These are phyloP conservation scores for Cordyceps cicadae DNA, from an alignment of 2,329 filamentous ascomycete species.

Conservation along the genomic window DNA sequence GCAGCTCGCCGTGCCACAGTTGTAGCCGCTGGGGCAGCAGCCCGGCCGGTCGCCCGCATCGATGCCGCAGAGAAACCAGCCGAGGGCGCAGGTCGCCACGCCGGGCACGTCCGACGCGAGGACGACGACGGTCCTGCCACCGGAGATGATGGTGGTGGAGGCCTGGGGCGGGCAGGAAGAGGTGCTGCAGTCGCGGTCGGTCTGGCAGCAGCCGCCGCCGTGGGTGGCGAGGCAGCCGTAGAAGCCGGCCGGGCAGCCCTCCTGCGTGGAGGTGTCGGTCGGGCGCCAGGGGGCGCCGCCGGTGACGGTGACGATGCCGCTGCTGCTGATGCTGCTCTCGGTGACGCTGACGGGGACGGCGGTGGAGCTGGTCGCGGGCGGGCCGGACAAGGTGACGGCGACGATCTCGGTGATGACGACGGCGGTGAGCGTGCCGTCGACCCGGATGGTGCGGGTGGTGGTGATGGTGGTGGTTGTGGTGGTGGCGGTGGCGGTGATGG, in stretches of 20 bases:
- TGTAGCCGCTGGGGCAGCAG: slow-evolving; percentile 74
- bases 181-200: slow-evolving; percentile 74
- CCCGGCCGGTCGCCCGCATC: slow-evolving; percentile 57
- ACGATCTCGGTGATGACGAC: slow-evolving; percentile 24
- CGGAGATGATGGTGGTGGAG: slow-evolving; percentile 55
- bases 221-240: slow-evolving; percentile 83
- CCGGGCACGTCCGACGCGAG: slow-evolving; percentile 43
- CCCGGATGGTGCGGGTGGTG: slow-evolving; percentile 30
- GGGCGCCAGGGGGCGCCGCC: slow-evolving; percentile 41
- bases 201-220: slow-evolving; percentile 78
- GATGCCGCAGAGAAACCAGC: slow-evolving; percentile 66
- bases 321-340: slow-evolving; percentile 19
- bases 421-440: slow-evolving; percentile 30
- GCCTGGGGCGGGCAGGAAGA: slow-evolving; percentile 63
- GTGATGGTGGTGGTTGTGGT: slow-evolving; percentile 25
- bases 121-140: slow-evolving; percentile 64
- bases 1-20: slow-evolving; percentile 66
- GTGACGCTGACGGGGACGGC: slow-evolving; percentile 22
- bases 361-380: slow-evolving; percentile 30
- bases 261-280: slow-evolving; percentile 26
- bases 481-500: slow-evolving; percentile 15
- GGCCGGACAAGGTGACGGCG: slow-evolving; percentile 28
- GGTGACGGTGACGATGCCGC: not conserved
- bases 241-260: slow-evolving; percentile 74
- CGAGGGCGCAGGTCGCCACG: slow-evolving; percentile 54